Percentiles rank a stretch among this genome's conserved stretches.
phyloP scores from a whole-genome alignment of 306 rosid species.

The Purshia tridentata region DNA sequence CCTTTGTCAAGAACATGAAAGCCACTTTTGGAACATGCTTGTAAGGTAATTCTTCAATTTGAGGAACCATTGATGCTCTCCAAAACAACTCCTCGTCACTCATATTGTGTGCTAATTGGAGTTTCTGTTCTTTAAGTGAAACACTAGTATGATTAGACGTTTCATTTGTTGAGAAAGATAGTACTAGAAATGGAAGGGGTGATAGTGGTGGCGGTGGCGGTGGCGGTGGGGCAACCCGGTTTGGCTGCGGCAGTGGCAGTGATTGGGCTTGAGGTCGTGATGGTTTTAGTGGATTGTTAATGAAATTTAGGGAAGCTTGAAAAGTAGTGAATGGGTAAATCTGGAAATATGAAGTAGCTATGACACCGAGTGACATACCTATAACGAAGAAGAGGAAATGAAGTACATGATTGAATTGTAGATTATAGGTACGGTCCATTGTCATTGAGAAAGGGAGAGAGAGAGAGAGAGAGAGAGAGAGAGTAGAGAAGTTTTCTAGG shows the following conservation, averaged over 20 bases:
- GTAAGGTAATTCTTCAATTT: not conserved
- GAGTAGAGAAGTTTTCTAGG: not conserved
- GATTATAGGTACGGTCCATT: slow-evolving; percentile 3
- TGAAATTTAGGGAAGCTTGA: slow-evolving; percentile 13
- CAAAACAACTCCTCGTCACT: slow-evolving; percentile 52
- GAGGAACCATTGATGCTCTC: slow-evolving; percentile 42
- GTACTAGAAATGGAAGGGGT: not conserved
- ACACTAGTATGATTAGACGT: slow-evolving; percentile 3
- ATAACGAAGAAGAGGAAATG: slow-evolving; percentile 34
- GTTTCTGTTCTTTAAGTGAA: slow-evolving; percentile 17
- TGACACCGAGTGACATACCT: slow-evolving; percentile 47
- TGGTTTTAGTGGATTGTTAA: not conserved
- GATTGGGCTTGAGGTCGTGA: not conserved
- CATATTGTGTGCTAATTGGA: slow-evolving; percentile 51
- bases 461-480: slow-evolving; percentile 8
- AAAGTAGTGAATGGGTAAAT: slow-evolving; percentile 30
- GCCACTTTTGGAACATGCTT: slow-evolving; percentile 46
- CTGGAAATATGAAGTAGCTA: slow-evolving; percentile 27
- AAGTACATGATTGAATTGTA: slow-evolving; percentile 24
- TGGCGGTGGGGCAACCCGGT: not conserved
- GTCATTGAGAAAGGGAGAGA: not conserved
- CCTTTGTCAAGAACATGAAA: slow-evolving; percentile 63
- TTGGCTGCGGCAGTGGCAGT: not conserved
- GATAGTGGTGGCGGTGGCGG: not conserved
- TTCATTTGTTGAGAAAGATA: not conserved